Evolutionary conservation across 2,329 filamentous ascomycete species (phyloP).

Genomic region (Aureobasidium vineae): DNA sequence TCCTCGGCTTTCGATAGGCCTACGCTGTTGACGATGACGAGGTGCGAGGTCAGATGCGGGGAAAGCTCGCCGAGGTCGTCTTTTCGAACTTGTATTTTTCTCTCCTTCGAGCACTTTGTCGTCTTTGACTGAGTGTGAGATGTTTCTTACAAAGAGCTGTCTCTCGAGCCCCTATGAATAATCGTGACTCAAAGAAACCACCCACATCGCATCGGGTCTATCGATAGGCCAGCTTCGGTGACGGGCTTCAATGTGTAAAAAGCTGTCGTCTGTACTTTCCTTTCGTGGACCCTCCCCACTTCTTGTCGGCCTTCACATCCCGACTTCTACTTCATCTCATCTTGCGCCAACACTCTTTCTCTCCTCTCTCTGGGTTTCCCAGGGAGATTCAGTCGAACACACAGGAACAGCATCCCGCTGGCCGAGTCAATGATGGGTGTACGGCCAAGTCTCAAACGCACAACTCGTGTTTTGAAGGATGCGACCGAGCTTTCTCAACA

Average conservation of each 20-base stretch:
- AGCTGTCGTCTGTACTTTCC: conserved; percentile 19
- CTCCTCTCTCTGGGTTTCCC: background rate
- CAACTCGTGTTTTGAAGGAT: background rate
- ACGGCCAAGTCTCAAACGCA: too few species aligned
- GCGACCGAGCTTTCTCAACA: background rate
- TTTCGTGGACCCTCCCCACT: background rate
- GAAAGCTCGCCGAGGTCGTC: conserved; percentile 24
- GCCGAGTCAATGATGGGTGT: too few species aligned
- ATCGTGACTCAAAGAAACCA: background rate
- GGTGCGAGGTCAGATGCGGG: conserved; percentile 4
- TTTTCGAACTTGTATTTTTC: background rate
- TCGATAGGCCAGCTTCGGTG: conserved; percentile 24
- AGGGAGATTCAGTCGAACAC: too few species aligned
- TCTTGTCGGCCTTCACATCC: conserved; percentile 1
- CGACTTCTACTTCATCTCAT: background rate
- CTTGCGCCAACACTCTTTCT: background rate
- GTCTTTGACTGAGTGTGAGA: background rate
- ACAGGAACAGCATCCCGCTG: too few species aligned
- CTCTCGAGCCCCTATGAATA: background rate
- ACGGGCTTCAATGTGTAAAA: conserved; percentile 19
- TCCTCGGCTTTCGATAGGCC: conserved; percentile 14
- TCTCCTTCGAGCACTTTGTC: background rate
- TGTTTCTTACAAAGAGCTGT: too few species aligned
- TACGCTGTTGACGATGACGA: conserved; percentile 9
- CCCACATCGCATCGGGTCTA: conserved; percentile 1